Evolutionary conservation across 1,139 yeast genomes (phyloP).

Genomic region (Kodamaea fungicola): DNA sequence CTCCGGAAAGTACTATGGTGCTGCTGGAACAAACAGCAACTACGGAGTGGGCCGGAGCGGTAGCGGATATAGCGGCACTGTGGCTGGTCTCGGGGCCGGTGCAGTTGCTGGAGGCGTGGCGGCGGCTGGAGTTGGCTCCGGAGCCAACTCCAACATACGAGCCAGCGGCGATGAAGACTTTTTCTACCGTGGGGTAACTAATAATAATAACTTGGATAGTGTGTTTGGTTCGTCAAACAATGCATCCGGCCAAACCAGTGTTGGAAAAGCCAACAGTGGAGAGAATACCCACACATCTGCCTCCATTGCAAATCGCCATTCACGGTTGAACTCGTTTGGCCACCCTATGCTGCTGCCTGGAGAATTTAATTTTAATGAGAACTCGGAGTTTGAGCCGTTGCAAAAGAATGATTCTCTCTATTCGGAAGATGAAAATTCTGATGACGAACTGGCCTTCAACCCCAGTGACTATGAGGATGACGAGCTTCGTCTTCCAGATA

Average conservation of each 20-base stretch:
- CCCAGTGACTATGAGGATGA: constrained; percentile 21
- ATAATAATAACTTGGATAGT: constrained; percentile 41
- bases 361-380: constrained; percentile 15
- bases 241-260: constrained; percentile 18
- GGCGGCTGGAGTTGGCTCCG: constrained; percentile 9
- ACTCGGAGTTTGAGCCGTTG: constrained; percentile 12
- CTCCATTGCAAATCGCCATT: constrained; percentile 12
- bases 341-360: constrained; percentile 13
- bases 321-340: constrained; percentile 11
- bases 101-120: constrained; percentile 10
- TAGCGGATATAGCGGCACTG: constrained; percentile 2
- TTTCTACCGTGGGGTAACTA: constrained; percentile 46
- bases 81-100: constrained; percentile 3
- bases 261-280: constrained; percentile 10
- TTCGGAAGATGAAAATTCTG: constrained; percentile 6
- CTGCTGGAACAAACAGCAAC: constrained; percentile 12
- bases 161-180: constrained; percentile 28
- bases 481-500: constrained; percentile 13
- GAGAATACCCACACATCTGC: constrained; percentile 12
- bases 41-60: constrained; percentile 6
- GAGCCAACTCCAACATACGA: constrained; percentile 6
- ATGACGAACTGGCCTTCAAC: constrained; percentile 15
- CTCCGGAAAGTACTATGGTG: constrained; percentile 14
- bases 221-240: constrained; percentile 28
- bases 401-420: constrained; percentile 7